Base-by-base conservation (phyloP, 805 yeast genomes). In the Candida insectorum region DNA sequence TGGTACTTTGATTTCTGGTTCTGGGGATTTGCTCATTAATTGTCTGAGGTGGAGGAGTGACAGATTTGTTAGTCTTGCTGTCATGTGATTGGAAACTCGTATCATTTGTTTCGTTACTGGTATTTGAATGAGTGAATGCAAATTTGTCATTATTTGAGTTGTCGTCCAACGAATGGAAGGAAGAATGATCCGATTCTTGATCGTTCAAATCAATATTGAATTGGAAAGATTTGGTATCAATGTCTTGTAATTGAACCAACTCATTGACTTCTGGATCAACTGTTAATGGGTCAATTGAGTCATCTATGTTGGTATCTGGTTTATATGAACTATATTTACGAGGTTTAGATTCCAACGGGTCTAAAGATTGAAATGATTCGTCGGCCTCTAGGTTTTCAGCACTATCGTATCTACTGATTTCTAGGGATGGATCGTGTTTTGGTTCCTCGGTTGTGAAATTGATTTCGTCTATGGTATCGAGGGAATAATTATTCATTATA, bases 181-280 rank as follows among this genome's bases (percentile, higher is more conserved):
- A 34, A 5, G 33, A 30, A 7, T 25, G 24, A 12, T 24, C 18
- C n/a, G 41, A 30, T 11, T 18, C 23, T 9, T 11, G n/a, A 17
- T 22, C 28, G 19, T 35, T 37, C 11, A 42, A 24, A 22, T 30
- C 33, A 29, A 41, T 19, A 16, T 43, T 30, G 20, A 43, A 43
- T 20, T 37, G 39, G 26, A 43, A 39, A 10, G 47, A 37, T 26
- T 36, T 33, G 20, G 42, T 33, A 26, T 43, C 37, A 20, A 37
- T 26, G 17, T 37, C 28, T 25, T 28, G 12, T 25, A 42, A 15
- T 17, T 43, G 31, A 14, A 34, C 30, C 14, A 43, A 27, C 18
- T 35, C 33, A 17, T 28, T 33, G 28, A 37, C 31, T 14, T 23
- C 37, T 8, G 40, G 34, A 10, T 33, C 40, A 11, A 33, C 31